Percentiles rank a stretch among this genome's conserved stretches.
phyloP scores from a whole-genome alignment of 2,329 filamentous ascomycete genomes.

The Pseudogymnoascus sp. region DNA sequence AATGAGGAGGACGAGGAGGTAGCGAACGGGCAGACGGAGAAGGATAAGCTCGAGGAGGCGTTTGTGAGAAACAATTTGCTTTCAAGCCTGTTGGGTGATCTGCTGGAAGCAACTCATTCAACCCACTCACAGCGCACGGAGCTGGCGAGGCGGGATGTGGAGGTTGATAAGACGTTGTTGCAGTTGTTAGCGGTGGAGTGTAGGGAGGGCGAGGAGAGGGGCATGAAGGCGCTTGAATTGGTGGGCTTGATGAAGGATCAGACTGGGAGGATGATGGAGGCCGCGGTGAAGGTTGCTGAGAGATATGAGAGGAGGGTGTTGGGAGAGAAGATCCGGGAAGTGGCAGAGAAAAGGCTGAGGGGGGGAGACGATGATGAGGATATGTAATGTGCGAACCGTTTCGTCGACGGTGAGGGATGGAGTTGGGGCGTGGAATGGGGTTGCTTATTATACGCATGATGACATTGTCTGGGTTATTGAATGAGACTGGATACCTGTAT shows the following conservation, averaged over 20 bases:
- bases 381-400: neutral
- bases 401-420: neutral
- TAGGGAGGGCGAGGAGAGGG: slow-evolving; percentile 82
- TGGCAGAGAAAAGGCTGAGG: slow-evolving; percentile 54
- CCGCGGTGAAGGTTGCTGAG: slow-evolving; percentile 81
- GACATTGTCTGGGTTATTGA: neutral
- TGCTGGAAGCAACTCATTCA: slow-evolving; percentile 60
- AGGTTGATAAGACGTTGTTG: slow-evolving; percentile 82
- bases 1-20: slow-evolving; percentile 33
- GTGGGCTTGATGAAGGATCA: slow-evolving; percentile 78
- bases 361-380: neutral
- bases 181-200: slow-evolving; percentile 88
- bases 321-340: slow-evolving; percentile 81
- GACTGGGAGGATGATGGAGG: slow-evolving; percentile 83
- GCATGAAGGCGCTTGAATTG: slow-evolving; percentile 91
- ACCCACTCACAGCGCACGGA: slow-evolving; percentile 57
- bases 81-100: slow-evolving; percentile 67
- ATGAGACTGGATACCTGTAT: neutral
- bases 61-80: slow-evolving; percentile 70
- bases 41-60: slow-evolving; percentile 65
- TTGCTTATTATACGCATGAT: neutral
- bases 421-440: neutral
- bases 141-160: slow-evolving; percentile 66
- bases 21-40: slow-evolving; percentile 39
- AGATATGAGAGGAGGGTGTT: slow-evolving; percentile 74